Evolutionary conservation across 2,329 filamentous ascomycete species (phyloP).

Genomic region (Cladosporium sp.): DNA sequence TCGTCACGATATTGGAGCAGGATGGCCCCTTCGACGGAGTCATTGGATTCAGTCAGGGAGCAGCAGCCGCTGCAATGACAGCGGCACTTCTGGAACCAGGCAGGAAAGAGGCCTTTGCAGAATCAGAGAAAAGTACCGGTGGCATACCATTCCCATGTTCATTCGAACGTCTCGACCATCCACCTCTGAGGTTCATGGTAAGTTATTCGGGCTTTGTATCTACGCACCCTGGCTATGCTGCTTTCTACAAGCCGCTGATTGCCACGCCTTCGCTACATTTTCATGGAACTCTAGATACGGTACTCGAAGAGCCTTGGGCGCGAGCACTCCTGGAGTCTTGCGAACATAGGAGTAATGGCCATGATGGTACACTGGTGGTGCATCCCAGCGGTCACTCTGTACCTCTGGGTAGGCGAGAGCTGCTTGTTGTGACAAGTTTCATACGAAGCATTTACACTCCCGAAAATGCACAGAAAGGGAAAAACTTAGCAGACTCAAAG

Average conservation of each 20-base stretch:
- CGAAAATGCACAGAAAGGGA: background rate
- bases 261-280: conserved; percentile 76
- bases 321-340: conserved; percentile 64
- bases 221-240: conserved; percentile 56
- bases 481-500: no score
- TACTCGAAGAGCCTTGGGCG: conserved; percentile 75
- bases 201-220: conserved; percentile 73
- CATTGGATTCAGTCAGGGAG: conserved; percentile 79
- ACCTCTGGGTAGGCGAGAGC: background rate
- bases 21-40: conserved; percentile 71
- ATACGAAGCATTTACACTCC: background rate
- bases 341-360: conserved; percentile 39
- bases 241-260: conserved; percentile 72
- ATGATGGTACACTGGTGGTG: conserved; percentile 50
- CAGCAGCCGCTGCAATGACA: conserved; percentile 66
- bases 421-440: background rate
- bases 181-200: conserved; percentile 65
- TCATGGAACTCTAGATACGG: conserved; percentile 77
- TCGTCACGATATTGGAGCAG: conserved; percentile 60
- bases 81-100: conserved; percentile 64
- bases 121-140: conserved; percentile 32
- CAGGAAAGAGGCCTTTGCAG: conserved; percentile 46
- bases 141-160: conserved; percentile 51
- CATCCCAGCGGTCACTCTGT: conserved; percentile 79
- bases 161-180: conserved; percentile 47